Conservation (phyloP, 805 yeast species). For the Metschnikowia santaceciliae region DNA sequence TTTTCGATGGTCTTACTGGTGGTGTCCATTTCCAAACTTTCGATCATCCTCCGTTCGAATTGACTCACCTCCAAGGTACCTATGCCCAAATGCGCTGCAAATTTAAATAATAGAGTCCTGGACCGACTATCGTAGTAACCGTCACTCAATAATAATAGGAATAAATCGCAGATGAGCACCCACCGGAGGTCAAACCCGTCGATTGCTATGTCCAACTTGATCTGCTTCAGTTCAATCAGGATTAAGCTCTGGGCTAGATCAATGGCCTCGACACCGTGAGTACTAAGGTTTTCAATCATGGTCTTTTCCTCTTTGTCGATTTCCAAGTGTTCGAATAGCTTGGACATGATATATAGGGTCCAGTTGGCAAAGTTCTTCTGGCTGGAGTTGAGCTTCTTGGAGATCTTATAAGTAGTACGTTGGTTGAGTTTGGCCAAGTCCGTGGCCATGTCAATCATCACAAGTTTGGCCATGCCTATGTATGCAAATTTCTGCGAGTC, state of each 20-base stretch:
- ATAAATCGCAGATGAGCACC: conserved; percentile 91
- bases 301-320: conserved; percentile 67
- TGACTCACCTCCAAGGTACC: conserved; percentile 69
- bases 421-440: conserved; percentile 59
- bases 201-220: conserved; percentile 11
- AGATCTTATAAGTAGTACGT: conserved; percentile 50
- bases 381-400: conserved; percentile 57
- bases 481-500: conserved; percentile 90
- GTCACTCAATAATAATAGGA: conserved; percentile 72
- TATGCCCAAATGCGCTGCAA: conserved; percentile 61
- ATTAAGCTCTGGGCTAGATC: conserved; percentile 68
- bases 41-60: conserved; percentile 87
- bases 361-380: conserved; percentile 82
- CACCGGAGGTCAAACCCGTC: conserved; percentile 66
- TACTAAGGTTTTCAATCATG: conserved; percentile 83
- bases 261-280: conserved; percentile 72
- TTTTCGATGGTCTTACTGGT: conserved; percentile 50
- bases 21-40: conserved; percentile 80
- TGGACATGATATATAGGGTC: conserved; percentile 68
- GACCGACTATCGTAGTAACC: conserved; percentile 89
- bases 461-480: conserved; percentile 75
- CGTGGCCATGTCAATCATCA: conserved; percentile 76
- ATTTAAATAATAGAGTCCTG: conserved; percentile 65
- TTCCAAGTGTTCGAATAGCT: conserved; percentile 79
- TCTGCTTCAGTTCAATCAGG: conserved; percentile 25